Base-by-base conservation (phyloP, 257 asterid genomes). In the Ophiorrhiza pumila region DNA sequence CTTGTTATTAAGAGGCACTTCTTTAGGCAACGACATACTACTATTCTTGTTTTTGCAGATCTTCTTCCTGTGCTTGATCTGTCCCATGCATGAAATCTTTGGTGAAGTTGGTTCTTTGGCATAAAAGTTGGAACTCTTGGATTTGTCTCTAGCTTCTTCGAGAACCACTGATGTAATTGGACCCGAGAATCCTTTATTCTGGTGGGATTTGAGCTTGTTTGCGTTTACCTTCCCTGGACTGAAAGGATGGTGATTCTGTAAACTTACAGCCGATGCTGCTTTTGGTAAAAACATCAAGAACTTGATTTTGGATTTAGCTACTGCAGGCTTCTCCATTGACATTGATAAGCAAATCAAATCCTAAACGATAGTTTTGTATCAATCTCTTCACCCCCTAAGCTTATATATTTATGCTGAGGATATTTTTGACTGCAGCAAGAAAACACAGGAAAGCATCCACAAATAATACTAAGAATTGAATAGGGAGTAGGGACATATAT, bases 71-170 rank as follows among this genome's bases (percentile, higher is more conserved):
- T 77, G 77, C 71, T 87, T 87, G 74, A 87, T 79, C 22, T 82
- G 87, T 5, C 91, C 91, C 77, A 87, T 84, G 81, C 91, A 87
- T 0, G 91, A 84, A 23, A 87, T 81, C 79, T 81, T 87, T 8
- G 91, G 91, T 0, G 91, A 87, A n/a, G 82, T 78, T 8, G 91
- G 91, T 64, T 87, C 91, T 66, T 69, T 79, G 1, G 83, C 12
- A 18, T 60, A 81, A 42, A 76, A 76, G 29, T 53, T 74, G 2
- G 84, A 71, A 14, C 69, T 84, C 53, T 58, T 77, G 5, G 84
- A 49, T 43, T 64, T 77, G 18, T 32, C 59, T 61, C 86, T 55
- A 0, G 87, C 87, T 65, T 87, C 89, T 9, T 65, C 71, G 32
- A 81, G 81, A 31, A 79, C 77, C 0, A 64, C 57, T 0, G 84